A percentile compares a stretch with the other conserved stretches of the same genome.
These are phyloP conservation scores for Tagetes patula DNA, from an alignment of 129 eudicot genomes.

Conservation along the genomic window DNA sequence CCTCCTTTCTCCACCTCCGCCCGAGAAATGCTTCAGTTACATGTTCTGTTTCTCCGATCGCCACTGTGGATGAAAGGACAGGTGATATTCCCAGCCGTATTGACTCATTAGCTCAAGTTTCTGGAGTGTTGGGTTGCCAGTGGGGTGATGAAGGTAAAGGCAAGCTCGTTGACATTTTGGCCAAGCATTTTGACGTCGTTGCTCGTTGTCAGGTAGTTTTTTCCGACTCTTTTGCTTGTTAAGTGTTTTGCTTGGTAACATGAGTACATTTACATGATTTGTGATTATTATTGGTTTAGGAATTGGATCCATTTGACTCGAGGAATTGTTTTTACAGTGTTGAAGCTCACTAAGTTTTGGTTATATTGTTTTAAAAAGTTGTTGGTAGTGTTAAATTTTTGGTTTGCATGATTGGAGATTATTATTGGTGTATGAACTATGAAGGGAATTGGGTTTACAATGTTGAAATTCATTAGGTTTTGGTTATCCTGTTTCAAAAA, in stretches of 20 bases:
- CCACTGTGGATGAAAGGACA: constrained; percentile 23
- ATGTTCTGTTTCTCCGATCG: constrained; percentile 32
- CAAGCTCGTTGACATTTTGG: constrained; percentile 90
- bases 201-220: constrained; percentile 88
- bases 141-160: constrained; percentile 99
- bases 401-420: constrained; percentile 1
- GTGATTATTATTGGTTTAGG: background rate
- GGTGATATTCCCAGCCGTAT: constrained; percentile 50
- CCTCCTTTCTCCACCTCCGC: background rate
- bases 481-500: background rate
- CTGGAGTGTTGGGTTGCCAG: constrained; percentile 90
- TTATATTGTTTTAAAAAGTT: too few species aligned
- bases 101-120: constrained; percentile 71
- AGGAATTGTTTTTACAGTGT: too few species aligned
- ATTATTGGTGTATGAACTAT: background rate
- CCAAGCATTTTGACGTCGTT: constrained; percentile 80
- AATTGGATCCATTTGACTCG: background rate
- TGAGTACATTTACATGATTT: constrained; percentile 15
- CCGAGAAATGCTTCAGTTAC: constrained; percentile 24
- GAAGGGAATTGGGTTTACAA: background rate
- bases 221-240: background rate
- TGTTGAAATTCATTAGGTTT: constrained; percentile 3
- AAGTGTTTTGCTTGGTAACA: background rate
- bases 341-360: too few species aligned
- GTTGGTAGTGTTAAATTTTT: too few species aligned